Base-by-base conservation (phyloP, 345 rosid genomes). In the Noccaea bulbosa region DNA sequence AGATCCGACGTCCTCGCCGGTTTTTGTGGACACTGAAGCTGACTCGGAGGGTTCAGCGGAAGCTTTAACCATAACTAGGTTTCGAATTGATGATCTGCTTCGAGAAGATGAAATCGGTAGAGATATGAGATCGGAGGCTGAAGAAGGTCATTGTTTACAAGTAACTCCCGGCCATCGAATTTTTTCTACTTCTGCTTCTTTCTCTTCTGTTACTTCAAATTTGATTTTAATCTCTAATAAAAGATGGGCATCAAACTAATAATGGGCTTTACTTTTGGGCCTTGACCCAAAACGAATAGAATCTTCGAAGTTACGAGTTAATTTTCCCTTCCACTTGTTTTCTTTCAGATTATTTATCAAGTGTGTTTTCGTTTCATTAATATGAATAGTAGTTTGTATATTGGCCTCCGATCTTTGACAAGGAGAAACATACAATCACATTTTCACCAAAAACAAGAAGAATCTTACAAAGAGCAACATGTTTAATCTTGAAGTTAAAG, bases 81-180 rank as follows among this genome's bases (percentile, higher is more conserved):
- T 39, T 69, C 79, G 81, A 47, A 60, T 60, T 30, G 61, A n/a
- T n/a, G n/a, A 15, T 41, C 51, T 71, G 50, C 49, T 81, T 14
- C 69, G 53, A 2, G 79, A 69, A 47, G 71, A 65, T 24, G 81
- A 53, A 76, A 62, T 5, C 2, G 87, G 64, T 39, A 71, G 62
- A 67, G n/a, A n/a, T n/a, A n/a, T n/a, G 51, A 11, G 73, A 80
- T 11, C 8, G 84, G 79, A 62, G 85, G 66, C 1, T 71, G 80
- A 5, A 85, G 71, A 72, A 88, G 70, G 77, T 87, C 43, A 71
- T 65, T 80, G 60, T 43, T 78, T 62, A 83, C 73, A 6, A 85
- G 78, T 66, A 85, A n/a, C n/a, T 83, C 72, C 87, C 90, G 56
- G 87, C 90, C 98, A 88, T 88, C 58, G 73, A 8, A 2, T 37